These are phyloP conservation scores for Trichomonas gallinae DNA, from an alignment of 208 protist species.

Conservation along the genomic window DNA sequence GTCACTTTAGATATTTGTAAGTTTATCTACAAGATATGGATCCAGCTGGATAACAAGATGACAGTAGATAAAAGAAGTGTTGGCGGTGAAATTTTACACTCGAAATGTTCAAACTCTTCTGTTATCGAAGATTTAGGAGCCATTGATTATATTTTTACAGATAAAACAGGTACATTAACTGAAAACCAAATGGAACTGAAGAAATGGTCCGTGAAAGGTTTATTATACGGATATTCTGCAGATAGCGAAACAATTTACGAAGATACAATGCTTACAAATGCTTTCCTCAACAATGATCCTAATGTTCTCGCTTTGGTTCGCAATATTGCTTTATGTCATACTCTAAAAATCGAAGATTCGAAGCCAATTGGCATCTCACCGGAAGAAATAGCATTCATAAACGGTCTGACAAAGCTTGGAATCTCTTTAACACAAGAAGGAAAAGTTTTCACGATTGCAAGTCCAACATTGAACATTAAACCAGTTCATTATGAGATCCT, in stretches of 20 bases:
- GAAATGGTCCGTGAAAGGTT: background rate
- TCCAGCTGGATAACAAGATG: background rate
- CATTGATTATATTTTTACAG: slow-evolving; percentile 83
- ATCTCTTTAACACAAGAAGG: background rate
- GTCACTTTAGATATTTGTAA: slow-evolving; percentile 35
- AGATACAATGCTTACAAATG: background rate
- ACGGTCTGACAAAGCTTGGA: background rate
- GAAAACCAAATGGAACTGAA: slow-evolving; percentile 34
- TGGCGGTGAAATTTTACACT: background rate
- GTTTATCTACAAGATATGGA: background rate
- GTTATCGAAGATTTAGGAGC: slow-evolving; percentile 89
- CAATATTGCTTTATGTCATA: background rate
- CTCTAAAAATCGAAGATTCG: background rate
- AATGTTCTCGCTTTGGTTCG: background rate
- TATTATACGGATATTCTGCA: background rate
- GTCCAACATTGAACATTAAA: background rate
- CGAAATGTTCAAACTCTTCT: slow-evolving; percentile 39
- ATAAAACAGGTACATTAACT: slow-evolving; percentile 96
- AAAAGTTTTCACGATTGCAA: background rate
- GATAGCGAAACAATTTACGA: background rate
- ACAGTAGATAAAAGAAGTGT: background rate
- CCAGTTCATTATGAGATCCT: background rate
- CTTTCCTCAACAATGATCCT: background rate
- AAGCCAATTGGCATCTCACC: background rate
- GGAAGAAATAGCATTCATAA: background rate